Conservation (phyloP, 2,329 filamentous ascomycete genomes). For the Exophiala lecanii-corni region DNA sequence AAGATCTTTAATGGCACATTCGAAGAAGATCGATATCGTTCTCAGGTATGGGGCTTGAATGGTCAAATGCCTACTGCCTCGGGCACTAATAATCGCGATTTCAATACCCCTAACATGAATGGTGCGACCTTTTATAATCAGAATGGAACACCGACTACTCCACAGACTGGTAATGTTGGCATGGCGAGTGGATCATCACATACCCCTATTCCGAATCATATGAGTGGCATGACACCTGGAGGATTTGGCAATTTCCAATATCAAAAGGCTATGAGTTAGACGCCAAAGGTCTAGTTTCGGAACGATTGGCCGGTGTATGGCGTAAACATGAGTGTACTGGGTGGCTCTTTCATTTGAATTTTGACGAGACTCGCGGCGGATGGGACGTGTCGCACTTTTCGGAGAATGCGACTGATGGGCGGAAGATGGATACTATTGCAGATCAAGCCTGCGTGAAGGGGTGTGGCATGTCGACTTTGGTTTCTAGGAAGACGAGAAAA, state of each 20-base stretch:
- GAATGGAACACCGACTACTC: slow-evolving; percentile 62
- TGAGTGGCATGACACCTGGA: slow-evolving; percentile 73
- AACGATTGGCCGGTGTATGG: background rate
- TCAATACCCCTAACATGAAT: slow-evolving; percentile 48
- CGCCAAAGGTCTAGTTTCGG: slow-evolving; percentile 2
- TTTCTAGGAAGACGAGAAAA: too few species aligned
- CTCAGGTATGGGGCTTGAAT: slow-evolving; percentile 90
- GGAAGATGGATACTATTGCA: too few species aligned
- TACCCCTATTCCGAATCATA: slow-evolving; percentile 43
- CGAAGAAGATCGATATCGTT: slow-evolving; percentile 70
- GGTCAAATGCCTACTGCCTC: slow-evolving; percentile 55
- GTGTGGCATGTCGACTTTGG: too few species aligned
- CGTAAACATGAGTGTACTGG: too few species aligned
- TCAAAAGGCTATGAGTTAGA: slow-evolving; percentile 24
- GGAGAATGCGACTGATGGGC: too few species aligned
- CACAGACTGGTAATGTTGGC: slow-evolving; percentile 52
- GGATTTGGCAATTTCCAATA: slow-evolving; percentile 67
- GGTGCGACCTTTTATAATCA: slow-evolving; percentile 46
- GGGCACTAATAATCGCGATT: slow-evolving; percentile 33
- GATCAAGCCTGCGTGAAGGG: too few species aligned
- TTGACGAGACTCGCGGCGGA: too few species aligned
- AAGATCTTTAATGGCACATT: slow-evolving; percentile 82
- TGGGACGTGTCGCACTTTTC: too few species aligned
- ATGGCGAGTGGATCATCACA: slow-evolving; percentile 38
- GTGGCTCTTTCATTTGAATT: too few species aligned